Percentiles rank a stretch among this genome's conserved stretches.
These are phyloP conservation scores for Sporobolomyces roseus DNA, from an alignment of 768 basidiomycete species.

Conservation along the genomic window DNA sequence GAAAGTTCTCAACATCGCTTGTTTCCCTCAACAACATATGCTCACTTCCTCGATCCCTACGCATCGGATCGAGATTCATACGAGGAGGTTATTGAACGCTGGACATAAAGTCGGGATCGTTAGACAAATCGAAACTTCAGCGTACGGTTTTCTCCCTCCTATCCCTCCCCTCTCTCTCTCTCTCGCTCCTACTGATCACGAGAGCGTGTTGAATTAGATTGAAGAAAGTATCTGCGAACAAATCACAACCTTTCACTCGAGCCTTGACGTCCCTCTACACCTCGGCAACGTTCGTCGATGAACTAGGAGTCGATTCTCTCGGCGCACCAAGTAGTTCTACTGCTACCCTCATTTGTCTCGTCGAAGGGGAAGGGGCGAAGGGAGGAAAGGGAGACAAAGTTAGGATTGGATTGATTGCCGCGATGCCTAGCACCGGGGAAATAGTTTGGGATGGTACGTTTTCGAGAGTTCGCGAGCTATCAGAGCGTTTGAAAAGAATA, in stretches of 20 bases:
- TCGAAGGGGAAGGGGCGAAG: slow-evolving; percentile 57
- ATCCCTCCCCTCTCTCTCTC: too few species aligned
- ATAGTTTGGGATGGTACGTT: slow-evolving; percentile 74
- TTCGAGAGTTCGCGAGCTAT: not conserved
- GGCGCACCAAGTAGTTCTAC: slow-evolving; percentile 39
- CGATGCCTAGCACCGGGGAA: slow-evolving; percentile 84
- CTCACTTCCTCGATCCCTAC: slow-evolving; percentile 71
- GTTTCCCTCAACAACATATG: slow-evolving; percentile 68
- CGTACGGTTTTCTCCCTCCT: slow-evolving; percentile 46
- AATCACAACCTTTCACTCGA: slow-evolving; percentile 68
- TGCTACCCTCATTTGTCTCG: slow-evolving; percentile 71
- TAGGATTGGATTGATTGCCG: slow-evolving; percentile 66
- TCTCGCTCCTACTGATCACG: too few species aligned
- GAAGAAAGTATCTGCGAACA: slow-evolving; percentile 74
- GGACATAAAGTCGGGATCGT: slow-evolving; percentile 82
- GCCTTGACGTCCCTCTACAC: slow-evolving; percentile 23
- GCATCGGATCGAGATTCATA: slow-evolving; percentile 53
- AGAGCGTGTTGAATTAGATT: slow-evolving; percentile 47
- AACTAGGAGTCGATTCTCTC: slow-evolving; percentile 49
- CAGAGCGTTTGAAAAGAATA: not conserved
- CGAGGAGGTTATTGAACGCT: slow-evolving; percentile 59
- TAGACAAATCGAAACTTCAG: slow-evolving; percentile 78
- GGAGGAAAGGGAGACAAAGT: slow-evolving; percentile 55
- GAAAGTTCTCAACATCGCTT: slow-evolving; percentile 65
- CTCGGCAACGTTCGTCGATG: slow-evolving; percentile 69